Evolutionary conservation across 371 early-diverging fungal genomes (phyloP), one percentile per base, ranked within the genome.

Genomic region (Neoconidiobolus thromboides): DNA sequence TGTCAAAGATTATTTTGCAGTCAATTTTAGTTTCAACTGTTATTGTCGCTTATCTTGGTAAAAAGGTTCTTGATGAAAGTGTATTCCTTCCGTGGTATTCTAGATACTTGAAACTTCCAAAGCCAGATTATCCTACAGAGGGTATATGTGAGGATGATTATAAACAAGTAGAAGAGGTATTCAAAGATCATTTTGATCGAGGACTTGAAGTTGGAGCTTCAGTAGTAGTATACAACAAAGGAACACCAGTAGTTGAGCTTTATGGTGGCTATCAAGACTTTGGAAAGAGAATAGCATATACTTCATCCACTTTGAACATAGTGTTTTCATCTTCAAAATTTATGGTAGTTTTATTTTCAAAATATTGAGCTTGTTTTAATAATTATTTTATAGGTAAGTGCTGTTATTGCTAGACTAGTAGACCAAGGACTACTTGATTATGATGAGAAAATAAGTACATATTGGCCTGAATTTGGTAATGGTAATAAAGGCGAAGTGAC

Each of bases 381-480:
- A 61, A 7, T 1, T 36, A 37, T 38, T 56, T 7, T 58, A 40
- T 37, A 50, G 48, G 43, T 1, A 48, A 15, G n/a, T 12, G 43
- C 83, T 41, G 73, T 79, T 1, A 66, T 84, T 39, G 76, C 82
- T 3, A 71, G 75, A 14, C 62, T 85, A 26, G 80, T 86, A 3
- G 78, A 80, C 3, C 64, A 77, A 62, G 79, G 78, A 5, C 48
- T 70, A 3, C 55, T 87, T 6, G 62, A 72, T 6, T 82, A 82
- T 63, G 67, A 76, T 47, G 71, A 73, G 58, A 66, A 62, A 39
- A 73, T 87, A 37, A 58, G 75, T 3, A 71, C 68, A 5, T 81
- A 81, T 62, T 87, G 88, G 88, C 85, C 88, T 1, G 85, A 86
- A 60, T 87, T 87, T 66, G 84, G 75, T 1, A 73, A 76, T 61